phyloP scores from a whole-genome alignment of 2,329 filamentous ascomycete species.

The Ceratocystis eucalypticola region DNA sequence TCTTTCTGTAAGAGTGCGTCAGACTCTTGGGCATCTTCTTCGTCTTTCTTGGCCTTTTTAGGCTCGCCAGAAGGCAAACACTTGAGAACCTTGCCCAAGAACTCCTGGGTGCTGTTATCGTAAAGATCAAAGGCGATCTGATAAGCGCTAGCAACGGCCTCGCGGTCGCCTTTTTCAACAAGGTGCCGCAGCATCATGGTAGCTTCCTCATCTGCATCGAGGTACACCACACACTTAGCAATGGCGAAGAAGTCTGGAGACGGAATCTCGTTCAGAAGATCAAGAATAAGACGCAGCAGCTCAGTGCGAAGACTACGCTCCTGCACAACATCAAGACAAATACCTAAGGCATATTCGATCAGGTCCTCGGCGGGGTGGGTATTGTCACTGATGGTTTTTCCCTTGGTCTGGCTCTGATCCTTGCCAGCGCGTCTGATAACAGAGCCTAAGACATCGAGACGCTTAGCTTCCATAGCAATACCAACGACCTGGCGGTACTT shows the following conservation, averaged over 20 bases:
- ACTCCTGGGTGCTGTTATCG: conserved; percentile 97
- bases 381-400: conserved; percentile 37
- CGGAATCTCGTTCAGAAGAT: conserved; percentile 83
- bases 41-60: conserved; percentile 31
- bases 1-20: conserved; percentile 38
- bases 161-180: conserved; percentile 63
- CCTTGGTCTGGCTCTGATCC: conserved; percentile 53
- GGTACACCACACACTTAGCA: conserved; percentile 91
- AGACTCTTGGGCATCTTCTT: conserved; percentile 33
- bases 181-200: conserved; percentile 73
- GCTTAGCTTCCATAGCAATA: conserved; percentile 89
- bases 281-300: conserved; percentile 84
- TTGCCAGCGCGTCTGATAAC: conserved; percentile 83
- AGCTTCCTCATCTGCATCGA: conserved; percentile 83
- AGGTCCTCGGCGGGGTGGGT: conserved; percentile 67
- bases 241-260: conserved; percentile 96
- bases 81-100: conserved; percentile 76
- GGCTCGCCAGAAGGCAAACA: conserved; percentile 50
- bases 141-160: conserved; percentile 75
- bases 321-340: conserved; percentile 96
- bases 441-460: conserved; percentile 70
- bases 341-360: conserved; percentile 90
- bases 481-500: conserved; percentile 93
- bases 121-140: conserved; percentile 97
- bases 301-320: conserved; percentile 71